Evolutionary conservation across 257 asterid genomes (phyloP), one percentile per base, ranked within the genome.

Genomic region (Primulina tabacum): DNA sequence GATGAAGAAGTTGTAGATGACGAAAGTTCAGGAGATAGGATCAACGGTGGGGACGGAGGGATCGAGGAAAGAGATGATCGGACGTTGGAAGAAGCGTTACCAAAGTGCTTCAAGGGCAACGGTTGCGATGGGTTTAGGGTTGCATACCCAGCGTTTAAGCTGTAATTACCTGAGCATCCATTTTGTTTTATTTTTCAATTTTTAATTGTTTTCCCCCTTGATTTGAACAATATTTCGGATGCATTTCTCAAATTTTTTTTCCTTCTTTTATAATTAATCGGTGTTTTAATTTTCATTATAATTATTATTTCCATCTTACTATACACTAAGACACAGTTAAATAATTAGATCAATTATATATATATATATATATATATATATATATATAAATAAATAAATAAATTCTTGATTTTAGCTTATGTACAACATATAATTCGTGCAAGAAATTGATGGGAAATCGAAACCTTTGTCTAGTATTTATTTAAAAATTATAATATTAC

Each of bases 71-170:
- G 14, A n/a, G 67, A 73, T 1, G 21, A 72, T 38, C 61, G 18
- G 72, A 40, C 38, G 7, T 33, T 35, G 55, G 50, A 63, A 17
- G 35, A 63, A 8, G n/a, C 38, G 7, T 4, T 2, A n/a, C 5
- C 43, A 30, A n/a, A n/a, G 30, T 11, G 28, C 62, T 20, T 7
- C 62, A 26, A 26, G 16, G 14, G 32, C 21, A 26, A 26, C 32
- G 11, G 32, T 58, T 7, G 32, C 28, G 55, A 64, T 56, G 34
- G 71, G 56, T 35, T 82, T 14, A 62, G 62, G 33, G 38, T 76
- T 47, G 52, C 65, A 1, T 67, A 70, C 0, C 43, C 82, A 7
- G 62, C 82, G 12, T 35, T 79, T 21, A 79, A 69, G 57, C 82
- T 33, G 80, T 78, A 5, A 50, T 50, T 4, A 50, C 56, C 6